These are phyloP conservation scores for Aspergillus tubingensis DNA, from an alignment of 2,329 filamentous ascomycete species.

Conservation along the genomic window DNA sequence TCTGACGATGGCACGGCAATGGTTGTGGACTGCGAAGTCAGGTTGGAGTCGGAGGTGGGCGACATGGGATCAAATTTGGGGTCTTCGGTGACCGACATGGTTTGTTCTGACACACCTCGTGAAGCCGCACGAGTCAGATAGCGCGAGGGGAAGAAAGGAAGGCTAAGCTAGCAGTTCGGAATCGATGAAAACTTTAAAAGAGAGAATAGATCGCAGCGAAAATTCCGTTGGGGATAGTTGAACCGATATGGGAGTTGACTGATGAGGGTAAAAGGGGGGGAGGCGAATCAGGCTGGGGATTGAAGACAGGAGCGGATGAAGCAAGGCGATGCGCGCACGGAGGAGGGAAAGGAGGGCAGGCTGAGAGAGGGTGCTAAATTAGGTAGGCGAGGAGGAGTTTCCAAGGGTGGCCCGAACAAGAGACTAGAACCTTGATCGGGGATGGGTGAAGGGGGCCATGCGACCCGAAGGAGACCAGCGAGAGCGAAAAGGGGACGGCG, in stretches of 20 bases:
- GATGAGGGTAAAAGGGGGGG: neutral
- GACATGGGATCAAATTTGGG: slow-evolving; percentile 21
- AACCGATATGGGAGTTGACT: neutral
- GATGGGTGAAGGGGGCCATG: slow-evolving; percentile 15
- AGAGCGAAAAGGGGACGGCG: slow-evolving; percentile 4
- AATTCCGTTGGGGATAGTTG: neutral
- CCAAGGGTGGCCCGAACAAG: slow-evolving; percentile 12
- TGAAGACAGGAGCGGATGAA: slow-evolving; percentile 11
- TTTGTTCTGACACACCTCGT: neutral
- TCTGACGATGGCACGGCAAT: slow-evolving; percentile 16
- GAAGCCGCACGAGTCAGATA: neutral
- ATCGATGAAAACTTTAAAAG: neutral
- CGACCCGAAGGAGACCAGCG: slow-evolving; percentile 13
- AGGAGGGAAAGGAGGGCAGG: slow-evolving; percentile 11
- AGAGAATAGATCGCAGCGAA: neutral
- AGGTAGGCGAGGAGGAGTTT: slow-evolving; percentile 8
- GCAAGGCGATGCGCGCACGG: slow-evolving; percentile 11
- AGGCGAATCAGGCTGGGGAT: neutral
- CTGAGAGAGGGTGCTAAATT: slow-evolving; percentile 7
- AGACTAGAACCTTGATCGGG: slow-evolving; percentile 9
- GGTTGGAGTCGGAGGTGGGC: slow-evolving; percentile 22
- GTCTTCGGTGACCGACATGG: slow-evolving; percentile 12
- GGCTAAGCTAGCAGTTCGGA: neutral
- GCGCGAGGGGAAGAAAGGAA: neutral
- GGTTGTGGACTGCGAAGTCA: slow-evolving; percentile 17